Evolutionary conservation across 2,329 filamentous ascomycete species (phyloP), one percentile per base, ranked within the genome.

Genomic region (Aureobasidium sp.): DNA sequence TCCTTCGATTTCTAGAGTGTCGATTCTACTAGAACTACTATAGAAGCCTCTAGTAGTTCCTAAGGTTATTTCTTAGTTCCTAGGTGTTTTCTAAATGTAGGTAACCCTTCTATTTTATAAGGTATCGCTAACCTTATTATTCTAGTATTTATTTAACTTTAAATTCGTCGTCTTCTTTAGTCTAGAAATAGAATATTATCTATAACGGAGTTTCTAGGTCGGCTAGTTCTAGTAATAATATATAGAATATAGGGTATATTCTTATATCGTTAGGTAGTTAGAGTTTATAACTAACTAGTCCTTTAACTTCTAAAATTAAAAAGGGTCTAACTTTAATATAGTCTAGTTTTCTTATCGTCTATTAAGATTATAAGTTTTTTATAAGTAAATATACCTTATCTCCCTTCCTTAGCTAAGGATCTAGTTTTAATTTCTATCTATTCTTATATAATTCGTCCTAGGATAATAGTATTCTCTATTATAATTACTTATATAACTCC

Each of bases 321-420:
- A 65, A 64, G 33, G 37, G 62, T 61, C 62, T 19, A 11, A 65
- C 47, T 35, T 65, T 65, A n/a, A n/a, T n/a, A n/a, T n/a, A n/a
- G n/a, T n/a, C n/a, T n/a, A n/a, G n/a, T n/a, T n/a, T n/a, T n/a
- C 61, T 62, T 25, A 23, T 65, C 13, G 21, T 46, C 55, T 46
- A 45, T 50, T 57, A 46, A 43, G 55, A 60, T 51, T 53, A 51
- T 19, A 64, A 46, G 25, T 62, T 65, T 37, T 60, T 60, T 13
- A 8, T 61, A 29, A 64, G 53, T 27, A 65, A 57, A 37, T 64
- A 65, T n/a, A 65, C 60, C 50, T 65, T 65, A 62, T 65, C 60
- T 59, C 60, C 60, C 58, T 54, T 33, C 57, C 64, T 61, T 54
- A 65, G 64, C 31, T 60, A 31, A 55, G 51, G 51, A 55, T 55